Evolutionary conservation across 202 grass and related monocot species (phyloP).

Genomic region (Setaria viridis): DNA sequence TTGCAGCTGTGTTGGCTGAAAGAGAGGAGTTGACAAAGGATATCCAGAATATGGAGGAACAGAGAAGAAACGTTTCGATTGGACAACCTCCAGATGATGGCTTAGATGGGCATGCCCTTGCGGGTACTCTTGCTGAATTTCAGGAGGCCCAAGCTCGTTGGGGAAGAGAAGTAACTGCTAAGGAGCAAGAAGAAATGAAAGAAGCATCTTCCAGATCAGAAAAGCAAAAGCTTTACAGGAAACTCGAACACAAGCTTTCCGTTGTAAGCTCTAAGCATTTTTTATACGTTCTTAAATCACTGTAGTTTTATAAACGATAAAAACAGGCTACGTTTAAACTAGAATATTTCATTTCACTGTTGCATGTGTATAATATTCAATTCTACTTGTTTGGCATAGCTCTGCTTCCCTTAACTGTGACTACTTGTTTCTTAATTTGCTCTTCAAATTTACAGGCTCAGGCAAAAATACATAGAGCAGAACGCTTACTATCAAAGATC

Average conservation of each 20-base stretch:
- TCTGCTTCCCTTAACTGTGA: conserved; percentile 21
- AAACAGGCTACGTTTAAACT: not conserved
- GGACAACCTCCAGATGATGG: conserved; percentile 48
- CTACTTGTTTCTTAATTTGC: conserved; percentile 15
- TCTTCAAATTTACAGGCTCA: conserved; percentile 68
- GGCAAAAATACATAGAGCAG: conserved; percentile 89
- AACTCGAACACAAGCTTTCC: conserved; percentile 83
- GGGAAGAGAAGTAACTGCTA: conserved; percentile 80
- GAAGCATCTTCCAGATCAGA: conserved; percentile 80
- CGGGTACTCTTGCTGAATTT: conserved; percentile 94
- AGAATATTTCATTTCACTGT: not conserved
- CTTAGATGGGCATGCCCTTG: conserved; percentile 74
- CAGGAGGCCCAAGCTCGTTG: conserved; percentile 84
- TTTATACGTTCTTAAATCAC: conserved; percentile 16
- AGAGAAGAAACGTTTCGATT: conserved; percentile 56
- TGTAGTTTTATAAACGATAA: conserved; percentile 21
- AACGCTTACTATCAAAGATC: conserved; percentile 79
- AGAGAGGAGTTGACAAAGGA: conserved; percentile 89
- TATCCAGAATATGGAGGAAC: conserved; percentile 88
- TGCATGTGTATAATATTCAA: not conserved
- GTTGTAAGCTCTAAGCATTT: conserved; percentile 80
- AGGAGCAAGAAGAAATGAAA: conserved; percentile 87
- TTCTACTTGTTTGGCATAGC: not conserved
- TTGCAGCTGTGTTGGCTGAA: conserved; percentile 80
- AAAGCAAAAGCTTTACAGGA: conserved; percentile 78